Percentiles rank a stretch among this genome's conserved stretches.
Conservation (phyloP, 352 stramenopile genomes). For the Phytophthora foliorum region DNA sequence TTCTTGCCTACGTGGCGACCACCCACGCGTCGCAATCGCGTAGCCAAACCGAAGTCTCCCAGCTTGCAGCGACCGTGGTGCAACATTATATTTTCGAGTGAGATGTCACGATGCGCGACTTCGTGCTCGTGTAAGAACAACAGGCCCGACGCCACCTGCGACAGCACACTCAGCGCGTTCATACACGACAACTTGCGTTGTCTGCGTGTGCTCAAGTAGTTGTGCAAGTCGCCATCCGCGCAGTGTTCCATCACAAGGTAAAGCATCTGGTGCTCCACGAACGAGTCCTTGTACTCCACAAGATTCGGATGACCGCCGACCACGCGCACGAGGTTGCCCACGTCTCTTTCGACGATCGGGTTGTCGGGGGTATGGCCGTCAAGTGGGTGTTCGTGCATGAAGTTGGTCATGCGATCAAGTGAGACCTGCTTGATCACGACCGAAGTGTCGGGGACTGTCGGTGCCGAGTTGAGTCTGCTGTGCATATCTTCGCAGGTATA, state of each 20-base stretch:
- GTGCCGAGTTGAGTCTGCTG: no score
- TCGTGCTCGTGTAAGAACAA: slow-evolving; percentile 34
- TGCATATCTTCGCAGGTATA: slow-evolving; percentile 51
- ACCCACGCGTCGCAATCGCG: neutral
- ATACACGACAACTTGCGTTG: slow-evolving; percentile 20
- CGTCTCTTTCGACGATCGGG: slow-evolving; percentile 46
- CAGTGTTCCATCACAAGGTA: slow-evolving; percentile 56
- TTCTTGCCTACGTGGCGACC: slow-evolving; percentile 82
- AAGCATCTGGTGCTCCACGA: slow-evolving; percentile 48
- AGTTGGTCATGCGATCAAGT: slow-evolving; percentile 36
- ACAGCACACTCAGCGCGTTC: slow-evolving; percentile 38
- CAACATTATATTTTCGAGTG: slow-evolving; percentile 63
- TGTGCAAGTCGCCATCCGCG: slow-evolving; percentile 40
- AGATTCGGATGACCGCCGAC: slow-evolving; percentile 50
- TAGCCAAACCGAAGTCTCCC: slow-evolving; percentile 56
- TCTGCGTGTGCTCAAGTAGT: slow-evolving; percentile 15
- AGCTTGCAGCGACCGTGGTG: slow-evolving; percentile 49
- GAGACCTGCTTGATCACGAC: slow-evolving; percentile 59
- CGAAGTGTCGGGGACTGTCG: neutral
- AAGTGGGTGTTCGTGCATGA: slow-evolving; percentile 11
- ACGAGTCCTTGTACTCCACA: slow-evolving; percentile 48
- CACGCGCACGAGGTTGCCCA: slow-evolving; percentile 35
- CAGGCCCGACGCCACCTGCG: slow-evolving; percentile 30
- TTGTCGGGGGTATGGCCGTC: slow-evolving; percentile 40
- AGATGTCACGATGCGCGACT: slow-evolving; percentile 60